Evolutionary conservation across 495 filamentous ascomycete genomes (phyloP), one percentile per base, ranked within the genome.

Genomic region (Tetracladium setigerum): DNA sequence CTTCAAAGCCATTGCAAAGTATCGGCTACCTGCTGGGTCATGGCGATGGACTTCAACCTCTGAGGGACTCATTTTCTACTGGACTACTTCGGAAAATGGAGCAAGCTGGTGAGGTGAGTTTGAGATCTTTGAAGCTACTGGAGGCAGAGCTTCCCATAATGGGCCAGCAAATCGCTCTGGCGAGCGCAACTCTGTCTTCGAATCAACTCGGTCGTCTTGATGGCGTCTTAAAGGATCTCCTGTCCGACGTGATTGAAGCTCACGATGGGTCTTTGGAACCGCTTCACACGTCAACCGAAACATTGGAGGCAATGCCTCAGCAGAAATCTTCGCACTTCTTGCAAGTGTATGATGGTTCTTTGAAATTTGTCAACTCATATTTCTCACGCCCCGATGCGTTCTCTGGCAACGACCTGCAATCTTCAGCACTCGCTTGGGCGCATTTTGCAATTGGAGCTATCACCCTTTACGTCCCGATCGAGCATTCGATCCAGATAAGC

Each of bases 381-480:
- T 3, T 27, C 7, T 27, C 7, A 7, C 22, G 22, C 22, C 7
- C 32, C 2, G 9, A 30, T 10, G 8, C 24, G 22, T 4, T 48
- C 31, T 41, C 54, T 16, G 42, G 54, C 6, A 13, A 41, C 14
- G 31, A 13, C 6, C 30, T 54, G 4, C 1, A 44, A 22, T 65
- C 62, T 17, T 62, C 64, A 2, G 69, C 71, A 4, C 54, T 72
- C 1, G 81, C 85, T 5, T 89, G 84, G 84, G 61, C 78, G 5
- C 63, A 76, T 24, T 83, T 87, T 47, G 76, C 80, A 4, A 48
- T 83, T 1, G 83, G 73, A 0, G 76, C 74, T 40, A 65, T 99
- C 22, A 74, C 77, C 37, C 73, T 96, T 7, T 97, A 89, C 55
- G 82, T 96, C 89, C 94, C 0, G 83, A 95, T 60, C 79, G 80